These are phyloP conservation scores for Zygoascus ofunaensis DNA, from an alignment of 805 yeast species.

Conservation along the genomic window DNA sequence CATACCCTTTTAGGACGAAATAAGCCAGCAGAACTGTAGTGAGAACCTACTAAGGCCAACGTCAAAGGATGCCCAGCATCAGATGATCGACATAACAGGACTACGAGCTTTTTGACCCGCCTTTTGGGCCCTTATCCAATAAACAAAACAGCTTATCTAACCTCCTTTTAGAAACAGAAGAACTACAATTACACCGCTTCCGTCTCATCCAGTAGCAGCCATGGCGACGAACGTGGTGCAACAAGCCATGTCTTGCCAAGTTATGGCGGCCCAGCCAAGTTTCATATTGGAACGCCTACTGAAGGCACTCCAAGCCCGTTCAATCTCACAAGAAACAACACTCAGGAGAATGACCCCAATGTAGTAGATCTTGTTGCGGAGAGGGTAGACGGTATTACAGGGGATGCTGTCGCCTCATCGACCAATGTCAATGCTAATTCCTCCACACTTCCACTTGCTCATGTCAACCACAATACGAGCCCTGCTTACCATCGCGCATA, in stretches of 20 bases:
- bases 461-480: too few species aligned
- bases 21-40: too few species aligned
- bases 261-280: slow-evolving; percentile 4
- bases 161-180: not conserved
- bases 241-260: not conserved
- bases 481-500: not conserved
- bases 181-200: not conserved
- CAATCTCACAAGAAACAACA: not conserved
- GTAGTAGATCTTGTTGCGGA: too few species aligned
- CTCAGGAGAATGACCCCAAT: not conserved
- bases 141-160: too few species aligned
- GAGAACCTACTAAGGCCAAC: too few species aligned
- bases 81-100: too few species aligned
- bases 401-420: not conserved
- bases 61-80: too few species aligned
- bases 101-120: too few species aligned
- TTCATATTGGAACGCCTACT: slow-evolving; percentile 8
- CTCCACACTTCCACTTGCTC: too few species aligned
- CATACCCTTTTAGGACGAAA: too few species aligned
- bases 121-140: too few species aligned
- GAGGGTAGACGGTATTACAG: not conserved
- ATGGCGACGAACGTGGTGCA: not conserved
- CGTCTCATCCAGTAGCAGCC: not conserved
- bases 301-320: not conserved
- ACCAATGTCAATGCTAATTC: too few species aligned